Base-by-base conservation (phyloP, 441 rosid species). In the Pelargonium fulgidum region DNA sequence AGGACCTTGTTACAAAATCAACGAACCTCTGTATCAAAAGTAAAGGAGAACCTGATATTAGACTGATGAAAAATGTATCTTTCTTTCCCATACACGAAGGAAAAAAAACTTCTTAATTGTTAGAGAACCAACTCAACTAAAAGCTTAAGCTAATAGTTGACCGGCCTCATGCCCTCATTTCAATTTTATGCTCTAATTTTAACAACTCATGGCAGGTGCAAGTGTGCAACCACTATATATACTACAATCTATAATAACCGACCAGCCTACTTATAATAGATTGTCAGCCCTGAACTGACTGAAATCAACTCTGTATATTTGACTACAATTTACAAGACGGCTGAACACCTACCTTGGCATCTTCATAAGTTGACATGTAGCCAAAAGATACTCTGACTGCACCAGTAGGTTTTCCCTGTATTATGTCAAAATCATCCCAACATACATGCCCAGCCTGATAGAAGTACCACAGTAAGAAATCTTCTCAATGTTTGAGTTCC, bases 331-430 rank as follows among this genome's bases (percentile, higher is more conserved):
- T n/a, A 52, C 62, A 42, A 29, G 56, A 39, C n/a, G 1, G 16
- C 13, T 26, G 14, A 3, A 65, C 64, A 72, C 48, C 62, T 77
- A 91, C 97, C 90, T 86, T 84, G 41, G 85, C 89, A 75, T 93
- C 97, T 84, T 89, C 99, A 86, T 83, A 93, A 11, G 90, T 89
- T 68, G 99, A 93, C 97, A 93, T 91, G 74, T 91, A 93, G 62
- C 96, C 97, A 78, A 93, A 89, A 64, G 97, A 93, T 66, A 93
- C 76, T 74, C 99, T 86, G 72, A 89, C 88, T 68, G 97, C 99
- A 66, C 97, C 99, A 67, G 95, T 91, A 69, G 96, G 96, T 73
- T 85, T 93, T 73, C 96, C 99, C 73, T 77, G 73, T 17, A 93
- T 72, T 66, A 93, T 77, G 73, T 93, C 99, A 77, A 86, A 85